phyloP scores from a whole-genome alignment of 139 green algal species.

The Dunaliella primolecta region DNA sequence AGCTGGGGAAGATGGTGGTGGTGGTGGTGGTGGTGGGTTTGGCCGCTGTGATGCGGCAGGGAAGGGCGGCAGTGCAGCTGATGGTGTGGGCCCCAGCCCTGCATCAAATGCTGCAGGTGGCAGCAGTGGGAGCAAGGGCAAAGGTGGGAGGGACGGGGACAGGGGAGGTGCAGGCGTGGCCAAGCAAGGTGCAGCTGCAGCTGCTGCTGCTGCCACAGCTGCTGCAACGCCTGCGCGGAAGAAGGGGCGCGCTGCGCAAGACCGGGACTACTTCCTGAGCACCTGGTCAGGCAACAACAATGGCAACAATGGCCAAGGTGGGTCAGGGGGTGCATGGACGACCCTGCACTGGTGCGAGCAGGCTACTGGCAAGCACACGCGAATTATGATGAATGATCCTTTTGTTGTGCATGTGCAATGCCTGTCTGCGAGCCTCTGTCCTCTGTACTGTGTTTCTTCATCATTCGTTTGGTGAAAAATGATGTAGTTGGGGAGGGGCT shows the following conservation, averaged over 20 bases:
- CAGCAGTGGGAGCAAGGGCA: background rate
- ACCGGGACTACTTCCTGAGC: conserved; percentile 1
- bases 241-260: background rate
- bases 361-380: too few relatives aligned
- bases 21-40: background rate
- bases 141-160: too few relatives aligned
- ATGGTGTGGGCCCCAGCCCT: background rate
- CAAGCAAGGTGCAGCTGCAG: background rate
- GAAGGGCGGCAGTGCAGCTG: background rate
- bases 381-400: too few relatives aligned
- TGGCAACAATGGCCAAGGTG: background rate
- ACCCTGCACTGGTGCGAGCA: too few relatives aligned
- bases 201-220: background rate
- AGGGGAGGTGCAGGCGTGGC: conserved; percentile 2
- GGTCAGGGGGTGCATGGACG: background rate
- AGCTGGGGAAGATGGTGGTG: background rate
- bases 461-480: too few relatives aligned
- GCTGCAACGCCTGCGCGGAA: background rate
- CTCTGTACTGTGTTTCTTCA: too few relatives aligned
- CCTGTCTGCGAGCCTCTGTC: too few relatives aligned
- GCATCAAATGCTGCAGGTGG: too few relatives aligned
- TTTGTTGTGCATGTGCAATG: too few relatives aligned
- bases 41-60: background rate
- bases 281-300: background rate
- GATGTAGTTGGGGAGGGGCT: too few relatives aligned